phyloP scores from a whole-genome alignment of 768 basidiomycete genomes.

The Lactarius pseudohatsudake region DNA sequence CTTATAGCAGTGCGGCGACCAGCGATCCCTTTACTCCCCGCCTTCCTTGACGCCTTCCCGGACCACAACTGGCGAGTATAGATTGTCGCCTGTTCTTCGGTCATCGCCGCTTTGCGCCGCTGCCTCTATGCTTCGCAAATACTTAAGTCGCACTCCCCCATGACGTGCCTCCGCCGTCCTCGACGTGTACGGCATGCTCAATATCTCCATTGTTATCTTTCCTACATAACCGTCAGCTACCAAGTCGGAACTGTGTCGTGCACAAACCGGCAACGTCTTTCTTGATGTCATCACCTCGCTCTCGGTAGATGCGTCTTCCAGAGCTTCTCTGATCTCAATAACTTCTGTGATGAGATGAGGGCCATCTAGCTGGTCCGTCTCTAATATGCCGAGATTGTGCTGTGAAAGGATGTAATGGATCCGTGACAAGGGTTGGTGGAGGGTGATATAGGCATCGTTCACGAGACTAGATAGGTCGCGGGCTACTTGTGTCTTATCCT shows the following conservation, averaged over 20 bases:
- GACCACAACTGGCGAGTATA: too few species aligned
- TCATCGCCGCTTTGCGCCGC: constrained; percentile 41
- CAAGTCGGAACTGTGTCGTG: neutral
- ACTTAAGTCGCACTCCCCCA: constrained; percentile 68
- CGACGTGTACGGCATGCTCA: constrained; percentile 46
- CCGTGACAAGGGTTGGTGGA: constrained; percentile 69
- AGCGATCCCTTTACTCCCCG: too few species aligned
- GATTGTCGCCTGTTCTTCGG: neutral
- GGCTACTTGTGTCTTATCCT: constrained; percentile 61
- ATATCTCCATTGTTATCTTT: constrained; percentile 54
- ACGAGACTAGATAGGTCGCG: constrained; percentile 68
- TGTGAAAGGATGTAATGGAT: constrained; percentile 77
- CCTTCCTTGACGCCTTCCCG: too few species aligned
- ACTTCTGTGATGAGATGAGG: constrained; percentile 69
- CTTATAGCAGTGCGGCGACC: too few species aligned
- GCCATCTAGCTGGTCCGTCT: constrained; percentile 73
- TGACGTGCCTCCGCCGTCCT: constrained; percentile 45
- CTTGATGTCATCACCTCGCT: constrained; percentile 51
- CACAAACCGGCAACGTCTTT: constrained; percentile 56
- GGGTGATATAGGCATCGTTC: constrained; percentile 79
- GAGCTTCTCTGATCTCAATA: constrained; percentile 73
- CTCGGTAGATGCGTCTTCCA: constrained; percentile 60
- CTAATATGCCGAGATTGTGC: constrained; percentile 57
- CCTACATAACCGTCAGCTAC: constrained; percentile 39
- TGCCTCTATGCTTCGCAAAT: constrained; percentile 62